Evolutionary conservation across 768 basidiomycete genomes (phyloP), one percentile per base, ranked within the genome.

Genomic region (Russula sp.): DNA sequence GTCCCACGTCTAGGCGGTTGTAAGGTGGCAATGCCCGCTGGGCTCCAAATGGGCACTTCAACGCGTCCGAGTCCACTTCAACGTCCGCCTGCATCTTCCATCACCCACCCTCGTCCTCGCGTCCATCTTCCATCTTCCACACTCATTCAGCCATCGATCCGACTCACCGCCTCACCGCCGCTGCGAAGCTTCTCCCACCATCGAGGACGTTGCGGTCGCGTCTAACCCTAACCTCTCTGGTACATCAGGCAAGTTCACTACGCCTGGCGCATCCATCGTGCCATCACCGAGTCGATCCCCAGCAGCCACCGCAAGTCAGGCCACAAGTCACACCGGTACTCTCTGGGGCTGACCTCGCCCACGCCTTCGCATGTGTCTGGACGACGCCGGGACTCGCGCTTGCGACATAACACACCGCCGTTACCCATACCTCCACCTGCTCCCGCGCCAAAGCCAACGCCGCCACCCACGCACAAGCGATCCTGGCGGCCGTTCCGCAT

Each of bases 241-340:
- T 22, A 48, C 60, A 16, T 67, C 65, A 1, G 64, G 64, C 45
- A 54, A 65, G 42, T 61, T 68, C 16, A 68, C 65, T 44, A 68
- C 67, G 0, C 67, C 65, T 1, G 55, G 42, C 20, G 39, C 64
- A 2, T 67, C 66, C n/a, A 39, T 39, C 20, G 61, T 11, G 3
- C 40, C 20, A 39, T 64, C 66, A 7, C 65, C 56, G 6, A 63
- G 56, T 8, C 58, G 54, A 14, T 59, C 66, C 16, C 65, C 49
- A n/a, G 34, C 34, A 8, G 34, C 8, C 34, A 47, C 11, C 57
- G 59, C 45, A 63, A 49, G 16, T 56, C 57, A 34, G 45, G 44
- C 18, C 40, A n/a, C n/a, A n/a, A n/a, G n/a, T n/a, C n/a, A n/a
- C n/a, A n/a, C n/a, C n/a, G n/a, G 59, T 39, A 31, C n/a, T 59